Evolutionary conservation across 176 grass and related monocot genomes (phyloP), one percentile per base, ranked within the genome.

Genomic region (Bolboschoenus planiculmis): DNA sequence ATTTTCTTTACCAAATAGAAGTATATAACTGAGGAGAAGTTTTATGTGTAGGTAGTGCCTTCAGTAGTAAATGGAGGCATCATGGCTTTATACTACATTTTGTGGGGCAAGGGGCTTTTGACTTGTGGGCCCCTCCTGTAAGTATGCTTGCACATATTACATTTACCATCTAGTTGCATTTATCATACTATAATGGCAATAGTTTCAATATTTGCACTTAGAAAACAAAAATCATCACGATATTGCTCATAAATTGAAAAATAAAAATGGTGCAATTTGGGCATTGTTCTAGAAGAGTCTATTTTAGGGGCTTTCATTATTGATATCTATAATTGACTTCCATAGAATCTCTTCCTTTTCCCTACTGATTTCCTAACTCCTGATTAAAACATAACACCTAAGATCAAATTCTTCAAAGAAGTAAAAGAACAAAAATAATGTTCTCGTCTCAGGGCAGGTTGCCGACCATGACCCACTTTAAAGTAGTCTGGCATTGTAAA

Each of bases 11-110:
- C 44, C 72, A 77, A 68, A 77, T 75, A 75, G 71, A 77, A 77
- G 72, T 73, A 77, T 51, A 77, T 51, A 34, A 33, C 3, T 77
- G 24, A 74, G 40, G 14, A 13, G 34, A 10, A 68, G 4, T 10
- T 50, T 35, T 40, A n/a, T 53, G 85, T 83, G 83, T 81, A 99
- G 96, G 86, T 95, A 30, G 71, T 93, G 83, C 96, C 96, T 42
- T 89, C 96, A 74, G 86, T 99, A 59, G 81, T 99, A 63, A 99
- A 95, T 95, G 96, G 96, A 66, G 96, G 96, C 78, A 95, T 99
- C 78, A 87, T 99, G 86, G 87, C 96, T 80, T 87, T 99, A 88
- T 95, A 95, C 88, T 99, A 90, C 3, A 79, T 91, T 20, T 87
- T 98, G 71, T 98, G 96, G 96, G 96, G 90, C 43, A 98, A 98